Evolutionary conservation across 225 moss, liverwort and hornwort genomes (phyloP).

Genomic region (Lunularia cruciata): DNA sequence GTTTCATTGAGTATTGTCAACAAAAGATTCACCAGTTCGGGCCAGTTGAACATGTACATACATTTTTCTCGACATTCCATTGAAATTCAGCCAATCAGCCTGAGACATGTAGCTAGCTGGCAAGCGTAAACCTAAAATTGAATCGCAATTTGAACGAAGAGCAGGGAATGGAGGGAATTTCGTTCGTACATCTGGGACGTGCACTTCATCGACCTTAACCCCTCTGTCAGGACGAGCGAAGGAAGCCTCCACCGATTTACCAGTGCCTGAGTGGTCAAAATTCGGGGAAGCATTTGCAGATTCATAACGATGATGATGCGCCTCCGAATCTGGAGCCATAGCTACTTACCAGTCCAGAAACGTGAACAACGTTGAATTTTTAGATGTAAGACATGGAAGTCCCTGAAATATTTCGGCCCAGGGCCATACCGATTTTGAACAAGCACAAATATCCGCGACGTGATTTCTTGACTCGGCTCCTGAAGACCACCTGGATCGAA

Average conservation of each 20-base stretch:
- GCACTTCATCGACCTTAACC: slow-evolving; percentile 37
- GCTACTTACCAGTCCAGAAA: slow-evolving; percentile 7
- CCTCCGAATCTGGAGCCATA: slow-evolving; percentile 40
- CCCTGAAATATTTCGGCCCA: background rate
- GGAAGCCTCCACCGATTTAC: slow-evolving; percentile 12
- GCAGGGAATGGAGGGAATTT: background rate
- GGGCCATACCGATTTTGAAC: background rate
- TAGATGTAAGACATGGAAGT: background rate
- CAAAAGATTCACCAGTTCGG: no score
- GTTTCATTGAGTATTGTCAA: no score
- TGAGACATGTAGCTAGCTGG: no score
- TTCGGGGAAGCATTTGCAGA: slow-evolving; percentile 28
- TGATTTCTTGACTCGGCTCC: no score
- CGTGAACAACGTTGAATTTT: slow-evolving; percentile 1
- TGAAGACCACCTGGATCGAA: no score
- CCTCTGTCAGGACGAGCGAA: slow-evolving; percentile 20
- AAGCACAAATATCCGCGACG: no score
- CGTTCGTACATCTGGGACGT: slow-evolving; percentile 41
- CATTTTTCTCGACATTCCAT: no score
- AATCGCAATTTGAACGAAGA: background rate
- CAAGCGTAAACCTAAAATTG: no score
- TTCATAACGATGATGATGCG: slow-evolving; percentile 28
- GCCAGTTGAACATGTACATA: no score
- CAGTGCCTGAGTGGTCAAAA: slow-evolving; percentile 35
- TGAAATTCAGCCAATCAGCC: no score